Evolutionary conservation across 352 stramenopile species (phyloP).

Genomic region (Globisporangium nagaii): DNA sequence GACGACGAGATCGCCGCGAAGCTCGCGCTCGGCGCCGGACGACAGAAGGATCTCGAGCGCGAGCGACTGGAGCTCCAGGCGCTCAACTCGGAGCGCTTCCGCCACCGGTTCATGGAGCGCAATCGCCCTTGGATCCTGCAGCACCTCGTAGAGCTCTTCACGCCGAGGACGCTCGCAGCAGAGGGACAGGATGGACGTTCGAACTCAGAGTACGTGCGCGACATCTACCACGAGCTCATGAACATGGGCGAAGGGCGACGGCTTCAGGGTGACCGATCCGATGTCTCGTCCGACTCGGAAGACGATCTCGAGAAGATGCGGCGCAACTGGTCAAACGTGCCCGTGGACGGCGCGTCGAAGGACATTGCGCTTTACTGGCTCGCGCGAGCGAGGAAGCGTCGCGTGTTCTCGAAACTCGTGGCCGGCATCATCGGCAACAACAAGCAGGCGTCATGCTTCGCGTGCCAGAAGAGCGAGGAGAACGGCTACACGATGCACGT

Average conservation of each 20-base stretch:
- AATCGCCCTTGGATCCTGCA: constrained; percentile 97
- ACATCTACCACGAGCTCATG: constrained; percentile 96
- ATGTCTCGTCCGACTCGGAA: constrained; percentile 92
- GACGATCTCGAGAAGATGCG: constrained; percentile 88
- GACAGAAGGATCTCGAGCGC: constrained; percentile 92
- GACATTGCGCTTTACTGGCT: constrained; percentile 93
- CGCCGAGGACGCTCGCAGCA: constrained; percentile 84
- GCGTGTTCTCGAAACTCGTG: constrained; percentile 88
- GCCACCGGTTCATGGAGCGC: constrained; percentile 94
- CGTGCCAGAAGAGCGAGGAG: constrained; percentile 72
- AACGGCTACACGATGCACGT: constrained; percentile 76
- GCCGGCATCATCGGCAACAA: constrained; percentile 69
- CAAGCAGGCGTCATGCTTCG: constrained; percentile 80
- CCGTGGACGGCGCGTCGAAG: constrained; percentile 73
- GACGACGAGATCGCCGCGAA: constrained; percentile 96
- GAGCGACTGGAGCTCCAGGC: constrained; percentile 94
- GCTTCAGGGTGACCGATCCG: constrained; percentile 81
- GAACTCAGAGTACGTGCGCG: constrained; percentile 92
- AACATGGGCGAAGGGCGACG: constrained; percentile 88
- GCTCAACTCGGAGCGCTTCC: constrained; percentile 96
- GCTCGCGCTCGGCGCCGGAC: constrained; percentile 90
- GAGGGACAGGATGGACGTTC: constrained; percentile 62
- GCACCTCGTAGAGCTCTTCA: constrained; percentile 95
- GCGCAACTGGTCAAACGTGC: constrained; percentile 80
- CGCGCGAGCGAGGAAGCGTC: constrained; percentile 88